phyloP scores from a whole-genome alignment of 2,329 filamentous ascomycete species.

The Acephala macrosclerotiorum region DNA sequence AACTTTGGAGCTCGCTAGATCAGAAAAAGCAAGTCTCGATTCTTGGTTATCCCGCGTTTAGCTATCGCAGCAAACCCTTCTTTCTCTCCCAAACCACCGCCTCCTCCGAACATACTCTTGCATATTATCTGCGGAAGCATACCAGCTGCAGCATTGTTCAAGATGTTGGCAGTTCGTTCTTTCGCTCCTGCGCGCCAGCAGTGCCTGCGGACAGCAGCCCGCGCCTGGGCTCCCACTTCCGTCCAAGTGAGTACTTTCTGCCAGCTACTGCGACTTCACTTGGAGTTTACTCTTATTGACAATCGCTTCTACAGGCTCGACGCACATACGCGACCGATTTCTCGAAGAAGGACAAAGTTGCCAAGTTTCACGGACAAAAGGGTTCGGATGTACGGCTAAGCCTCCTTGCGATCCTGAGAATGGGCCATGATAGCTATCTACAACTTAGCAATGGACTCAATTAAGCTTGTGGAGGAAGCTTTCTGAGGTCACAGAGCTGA shows the following conservation, averaged over 20 bases:
- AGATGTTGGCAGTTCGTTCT: slow-evolving; percentile 84
- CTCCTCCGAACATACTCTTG: slow-evolving; percentile 25
- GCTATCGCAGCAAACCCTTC: slow-evolving; percentile 31
- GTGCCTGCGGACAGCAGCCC: slow-evolving; percentile 74
- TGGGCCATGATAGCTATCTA: slow-evolving; percentile 40
- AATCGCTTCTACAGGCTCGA: slow-evolving; percentile 51
- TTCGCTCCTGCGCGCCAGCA: slow-evolving; percentile 79
- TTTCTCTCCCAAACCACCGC: slow-evolving; percentile 12
- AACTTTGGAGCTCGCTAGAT: slow-evolving; percentile 5
- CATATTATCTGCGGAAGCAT: slow-evolving; percentile 25
- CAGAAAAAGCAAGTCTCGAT: slow-evolving; percentile 29
- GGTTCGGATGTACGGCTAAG: slow-evolving; percentile 76
- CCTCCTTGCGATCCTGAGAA: slow-evolving; percentile 38
- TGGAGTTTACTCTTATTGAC: slow-evolving; percentile 27
- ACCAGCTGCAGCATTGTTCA: slow-evolving; percentile 49
- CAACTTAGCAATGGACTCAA: slow-evolving; percentile 32
- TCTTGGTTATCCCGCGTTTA: slow-evolving; percentile 23
- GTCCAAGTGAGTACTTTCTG: slow-evolving; percentile 61
- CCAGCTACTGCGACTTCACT: not conserved
- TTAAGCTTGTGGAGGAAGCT: slow-evolving; percentile 27
- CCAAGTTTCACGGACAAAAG: slow-evolving; percentile 93
- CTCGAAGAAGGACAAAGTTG: slow-evolving; percentile 72
- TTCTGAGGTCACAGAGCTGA: slow-evolving; percentile 32
- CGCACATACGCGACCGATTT: slow-evolving; percentile 67
- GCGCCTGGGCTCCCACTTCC: slow-evolving; percentile 56